Evolutionary conservation across 2,329 filamentous ascomycete genomes (phyloP), one percentile per base, ranked within the genome.

Genomic region (Hirsutella thompsonii): DNA sequence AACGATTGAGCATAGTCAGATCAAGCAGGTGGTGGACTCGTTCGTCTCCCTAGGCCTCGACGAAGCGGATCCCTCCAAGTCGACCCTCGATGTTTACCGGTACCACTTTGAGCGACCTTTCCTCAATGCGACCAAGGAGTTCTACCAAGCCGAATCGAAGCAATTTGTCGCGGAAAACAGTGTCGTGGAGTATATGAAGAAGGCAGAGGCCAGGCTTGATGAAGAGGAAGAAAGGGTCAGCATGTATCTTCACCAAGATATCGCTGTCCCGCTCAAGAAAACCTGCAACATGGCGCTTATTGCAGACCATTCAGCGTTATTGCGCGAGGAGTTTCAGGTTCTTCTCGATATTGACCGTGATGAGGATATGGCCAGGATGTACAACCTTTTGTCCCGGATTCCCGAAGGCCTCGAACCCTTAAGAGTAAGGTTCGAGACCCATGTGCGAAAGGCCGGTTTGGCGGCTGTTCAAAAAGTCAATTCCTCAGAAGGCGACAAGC

Each of bases 161-260:
- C 83, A 88, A 47, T 98, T 98, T 57, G 79, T 98, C 28, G 85
- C 88, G 10, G 90, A 96, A 61, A 98, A 98, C 59, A 94, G 84
- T 47, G 88, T 98, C 4, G 89, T 98, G 28, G 92, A 98, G 57
- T 98, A 96, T 65, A 96, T 98, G 92, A 96, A 96, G 71, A 98
- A 98, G 74, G 93, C 92, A 1, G 90, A 96, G 64, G 66, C 78
- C 34, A 81, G 92, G 26, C 66, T 98, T 45, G 78, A 86, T 8
- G 92, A 98, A 62, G 92, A 98, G 62, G 92, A 94, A 64, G 86
- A 90, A 56, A 85, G 92, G 20, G 92, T 98, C 9, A 79, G 79
- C 49, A 78, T 96, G 56, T 98, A 94, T 56, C 72, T 98, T 36
- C 87, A 96, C 54, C 77, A 79, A 29, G 92, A 98, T 61, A 95